Percentiles rank a stretch among this genome's conserved stretches.
Conservation (phyloP, 306 rosid genomes). For the Crotalaria pallida region DNA sequence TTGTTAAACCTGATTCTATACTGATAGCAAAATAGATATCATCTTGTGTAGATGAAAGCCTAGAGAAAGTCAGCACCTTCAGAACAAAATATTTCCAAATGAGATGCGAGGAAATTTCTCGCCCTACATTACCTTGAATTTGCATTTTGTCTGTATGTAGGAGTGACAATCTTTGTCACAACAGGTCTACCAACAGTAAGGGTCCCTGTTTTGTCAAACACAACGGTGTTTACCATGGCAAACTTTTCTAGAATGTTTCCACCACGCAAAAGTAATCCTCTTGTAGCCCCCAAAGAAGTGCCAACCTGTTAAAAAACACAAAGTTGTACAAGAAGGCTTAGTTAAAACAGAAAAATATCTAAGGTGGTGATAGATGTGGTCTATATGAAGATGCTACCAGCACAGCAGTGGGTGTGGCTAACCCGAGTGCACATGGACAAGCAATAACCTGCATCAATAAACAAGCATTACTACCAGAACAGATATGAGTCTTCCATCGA, state of each 20-base stretch:
- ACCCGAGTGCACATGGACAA: constrained; percentile 99
- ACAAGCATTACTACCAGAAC: constrained; percentile 12
- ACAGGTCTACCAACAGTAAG: constrained; percentile 90
- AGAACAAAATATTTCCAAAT: constrained; percentile 2
- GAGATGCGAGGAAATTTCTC: neutral
- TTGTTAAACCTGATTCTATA: neutral
- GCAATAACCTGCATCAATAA: constrained; percentile 74
- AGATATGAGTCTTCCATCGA: neutral
- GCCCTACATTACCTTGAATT: constrained; percentile 43
- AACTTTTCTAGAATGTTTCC: constrained; percentile 87
- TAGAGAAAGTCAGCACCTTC: neutral
- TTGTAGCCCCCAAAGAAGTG: constrained; percentile 92
- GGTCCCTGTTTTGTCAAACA: constrained; percentile 98
- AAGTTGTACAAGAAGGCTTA: neutral
- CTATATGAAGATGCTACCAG: constrained; percentile 55
- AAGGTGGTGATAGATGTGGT: constrained; percentile 1
- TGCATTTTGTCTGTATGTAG: constrained; percentile 34
- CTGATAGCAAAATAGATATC: constrained; percentile 9
- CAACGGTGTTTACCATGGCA: constrained; percentile 76
- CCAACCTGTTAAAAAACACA: constrained; percentile 62
- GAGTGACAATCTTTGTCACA: constrained; percentile 65
- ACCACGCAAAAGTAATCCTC: constrained; percentile 89
- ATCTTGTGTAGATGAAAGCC: neutral
- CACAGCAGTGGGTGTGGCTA: constrained; percentile 98
- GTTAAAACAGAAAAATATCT: constrained; percentile 6